Evolutionary conservation across 208 protist species (phyloP), one percentile per base, ranked within the genome.

Genomic region (Kentomonas sorsogonicus): DNA sequence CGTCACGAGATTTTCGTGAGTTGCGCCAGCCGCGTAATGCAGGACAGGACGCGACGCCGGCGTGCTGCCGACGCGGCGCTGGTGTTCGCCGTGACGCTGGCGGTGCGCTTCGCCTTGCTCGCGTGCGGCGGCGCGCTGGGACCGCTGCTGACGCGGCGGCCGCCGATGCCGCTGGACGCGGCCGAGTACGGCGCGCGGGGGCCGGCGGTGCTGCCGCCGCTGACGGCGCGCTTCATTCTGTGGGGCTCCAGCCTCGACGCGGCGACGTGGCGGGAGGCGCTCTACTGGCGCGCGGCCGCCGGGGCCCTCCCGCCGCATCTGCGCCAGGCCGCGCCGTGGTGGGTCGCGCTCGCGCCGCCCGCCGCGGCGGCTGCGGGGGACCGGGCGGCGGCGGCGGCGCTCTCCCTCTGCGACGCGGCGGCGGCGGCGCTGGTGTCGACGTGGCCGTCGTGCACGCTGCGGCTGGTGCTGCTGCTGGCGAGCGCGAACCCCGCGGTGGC

Each of bases 361-460:
- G n/a, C n/a, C n/a, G n/a, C n/a, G n/a, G 41, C 10, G 30, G 11
- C 16, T 1, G 48, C 56, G 33, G 33, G 33, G 7, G 11, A 11
- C 33, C 7, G 33, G 7, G 7, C 11, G 33, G 7, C 11, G 33
- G 33, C 33, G 33, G 33, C 33, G 5, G 33, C 33, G 7, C 33
- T 15, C 33, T 11, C 5, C 7, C 33, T 5, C 33, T 11, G 33
- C 10, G 33, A 31, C 9, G 50, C 25, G 45, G 18, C 71, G 38
- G 77, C 83, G 16, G 52, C 63, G 29, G 77, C 83, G 52, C 63
- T 89, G 36, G 26, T 57, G 41, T 44, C 60, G 2, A 51, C 86
- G 6, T 68, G 66, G 3, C 74, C 79, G 41, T 90, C 77, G 83
- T 93, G 89, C 69, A 60, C 64, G 2, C 66, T 55, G 34, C 85